phyloP scores from a whole-genome alignment of 2,329 filamentous ascomycete species.

The Aspergillus sp. region DNA sequence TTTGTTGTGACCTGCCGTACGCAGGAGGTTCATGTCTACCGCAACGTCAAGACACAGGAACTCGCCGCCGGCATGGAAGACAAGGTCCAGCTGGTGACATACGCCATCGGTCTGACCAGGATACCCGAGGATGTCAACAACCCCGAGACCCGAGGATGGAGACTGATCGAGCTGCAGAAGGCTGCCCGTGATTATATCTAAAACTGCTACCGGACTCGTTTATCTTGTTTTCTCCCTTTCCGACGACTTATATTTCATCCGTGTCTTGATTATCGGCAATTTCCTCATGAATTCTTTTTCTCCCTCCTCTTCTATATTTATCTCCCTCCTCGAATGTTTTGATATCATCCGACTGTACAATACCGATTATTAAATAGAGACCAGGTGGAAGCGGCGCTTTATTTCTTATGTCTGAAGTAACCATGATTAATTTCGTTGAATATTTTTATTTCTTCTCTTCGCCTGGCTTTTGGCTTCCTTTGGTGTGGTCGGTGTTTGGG shows the following conservation, averaged over 20 bases:
- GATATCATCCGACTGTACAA: constrained; percentile 39
- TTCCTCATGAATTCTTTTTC: constrained; percentile 17
- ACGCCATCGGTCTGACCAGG: constrained; percentile 93
- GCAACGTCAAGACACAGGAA: constrained; percentile 83
- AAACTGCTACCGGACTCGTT: constrained; percentile 24
- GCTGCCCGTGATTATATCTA: constrained; percentile 86
- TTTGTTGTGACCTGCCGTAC: constrained; percentile 97
- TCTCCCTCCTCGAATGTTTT: constrained; percentile 26
- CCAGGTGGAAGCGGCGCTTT: constrained; percentile 35
- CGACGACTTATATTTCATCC: constrained; percentile 9
- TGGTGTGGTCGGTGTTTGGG: constrained; percentile 20
- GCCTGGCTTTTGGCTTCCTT: constrained; percentile 3
- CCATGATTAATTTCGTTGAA: constrained; percentile 20
- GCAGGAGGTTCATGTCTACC: constrained; percentile 96
- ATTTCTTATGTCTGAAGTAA: constrained; percentile 30
- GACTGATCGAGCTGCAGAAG: constrained; percentile 98
- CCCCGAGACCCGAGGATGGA: constrained; percentile 93
- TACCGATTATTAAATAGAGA: constrained; percentile 39
- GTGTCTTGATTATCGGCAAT: constrained; percentile 17
- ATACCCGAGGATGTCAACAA: constrained; percentile 95
- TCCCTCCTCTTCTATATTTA: constrained; percentile 20
- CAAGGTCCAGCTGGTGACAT: constrained; percentile 96
- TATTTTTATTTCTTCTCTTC: constrained; percentile 16
- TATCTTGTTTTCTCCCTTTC: constrained; percentile 1
- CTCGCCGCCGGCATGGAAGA: constrained; percentile 98